Conservation (phyloP, 2,329 filamentous ascomycete genomes). For the Claviceps pusilla region DNA sequence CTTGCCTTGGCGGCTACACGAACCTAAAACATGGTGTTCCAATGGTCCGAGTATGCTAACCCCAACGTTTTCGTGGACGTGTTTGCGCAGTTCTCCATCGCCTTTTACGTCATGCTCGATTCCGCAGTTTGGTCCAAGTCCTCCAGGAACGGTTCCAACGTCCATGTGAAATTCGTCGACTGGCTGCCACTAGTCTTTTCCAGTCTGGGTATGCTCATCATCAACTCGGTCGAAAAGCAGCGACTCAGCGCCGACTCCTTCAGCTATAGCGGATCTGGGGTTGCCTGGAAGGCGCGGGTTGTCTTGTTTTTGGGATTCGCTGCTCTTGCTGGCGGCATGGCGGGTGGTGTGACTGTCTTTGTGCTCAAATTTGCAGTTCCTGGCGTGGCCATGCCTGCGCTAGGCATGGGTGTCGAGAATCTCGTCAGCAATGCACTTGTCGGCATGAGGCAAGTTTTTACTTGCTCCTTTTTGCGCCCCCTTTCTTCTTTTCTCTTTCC, state of each 20-base stretch:
- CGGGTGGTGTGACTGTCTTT: constrained; percentile 52
- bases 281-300: constrained; percentile 54
- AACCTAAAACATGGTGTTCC: not conserved
- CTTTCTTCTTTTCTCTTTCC: no score
- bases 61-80: not conserved
- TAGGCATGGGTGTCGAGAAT: constrained; percentile 51
- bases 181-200: constrained; percentile 56
- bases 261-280: constrained; percentile 45
- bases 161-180: constrained; percentile 52
- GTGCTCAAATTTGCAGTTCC: constrained; percentile 50
- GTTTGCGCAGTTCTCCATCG: constrained; percentile 43
- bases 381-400: constrained; percentile 41
- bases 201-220: constrained; percentile 53
- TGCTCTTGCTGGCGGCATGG: constrained; percentile 50
- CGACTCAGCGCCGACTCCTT: constrained; percentile 49
- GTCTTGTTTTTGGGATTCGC: constrained; percentile 55
- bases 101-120: constrained; percentile 55
- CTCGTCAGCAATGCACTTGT: constrained; percentile 50
- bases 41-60: not conserved
- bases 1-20: not conserved
- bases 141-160: constrained; percentile 39
- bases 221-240: constrained; percentile 55
- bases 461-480: not conserved
- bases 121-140: constrained; percentile 53
- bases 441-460: constrained; percentile 36